Conservation (phyloP, 306 rosid genomes). For the Lithocarpus polystachyus region DNA sequence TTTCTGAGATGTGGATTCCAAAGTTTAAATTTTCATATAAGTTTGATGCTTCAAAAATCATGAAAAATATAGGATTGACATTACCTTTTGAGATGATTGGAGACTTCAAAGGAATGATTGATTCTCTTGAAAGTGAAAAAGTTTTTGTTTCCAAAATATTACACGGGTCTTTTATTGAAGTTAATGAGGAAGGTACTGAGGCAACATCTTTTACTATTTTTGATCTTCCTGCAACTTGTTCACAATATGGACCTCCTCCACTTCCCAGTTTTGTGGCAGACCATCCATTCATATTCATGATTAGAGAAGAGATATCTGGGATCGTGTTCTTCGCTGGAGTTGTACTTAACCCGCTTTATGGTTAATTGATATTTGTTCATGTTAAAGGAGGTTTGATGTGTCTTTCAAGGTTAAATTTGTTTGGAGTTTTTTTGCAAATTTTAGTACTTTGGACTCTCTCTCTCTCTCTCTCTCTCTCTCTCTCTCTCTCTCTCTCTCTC, state of each 20-base stretch:
- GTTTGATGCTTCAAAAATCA: not conserved
- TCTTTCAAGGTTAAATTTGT: too few relatives aligned
- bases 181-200: conserved; percentile 25
- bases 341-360: conserved; percentile 10
- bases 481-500: too few relatives aligned
- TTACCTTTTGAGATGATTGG: conserved; percentile 14
- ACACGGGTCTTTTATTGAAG: conserved; percentile 12
- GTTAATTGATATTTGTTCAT: not conserved
- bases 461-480: too few relatives aligned
- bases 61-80: conserved; percentile 14
- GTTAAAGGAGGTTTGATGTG: too few relatives aligned
- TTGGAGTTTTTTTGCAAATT: too few relatives aligned
- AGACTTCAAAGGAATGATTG: conserved; percentile 19
- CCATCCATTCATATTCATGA: conserved; percentile 17
- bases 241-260: not conserved
- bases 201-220: not conserved
- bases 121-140: not conserved
- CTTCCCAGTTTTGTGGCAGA: conserved; percentile 18
- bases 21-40: conserved; percentile 7
- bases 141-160: not conserved
- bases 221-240: not conserved
- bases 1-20: conserved; percentile 17
- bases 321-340: conserved; percentile 7
- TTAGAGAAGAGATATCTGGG: conserved; percentile 8
- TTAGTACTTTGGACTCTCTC: too few relatives aligned